phyloP scores from a whole-genome alignment of 352 stramenopile genomes.

The Plasmopara viticola region DNA sequence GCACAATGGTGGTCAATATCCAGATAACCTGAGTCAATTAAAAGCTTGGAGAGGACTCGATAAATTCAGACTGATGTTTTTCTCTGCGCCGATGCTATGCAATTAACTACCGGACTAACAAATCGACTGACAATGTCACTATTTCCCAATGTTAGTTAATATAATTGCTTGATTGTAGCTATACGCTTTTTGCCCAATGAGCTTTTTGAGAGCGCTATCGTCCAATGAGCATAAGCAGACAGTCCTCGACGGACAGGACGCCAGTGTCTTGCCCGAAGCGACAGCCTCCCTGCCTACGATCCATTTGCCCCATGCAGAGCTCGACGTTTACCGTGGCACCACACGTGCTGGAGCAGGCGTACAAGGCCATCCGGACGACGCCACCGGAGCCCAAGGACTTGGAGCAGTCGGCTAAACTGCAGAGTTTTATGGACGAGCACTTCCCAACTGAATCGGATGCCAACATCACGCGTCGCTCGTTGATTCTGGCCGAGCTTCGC shows the following conservation, averaged over 20 bases:
- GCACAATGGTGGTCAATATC: too few relatives aligned
- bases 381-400: conserved; percentile 76
- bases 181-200: too few relatives aligned
- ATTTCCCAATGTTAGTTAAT: too few relatives aligned
- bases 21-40: too few relatives aligned
- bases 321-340: conserved; percentile 57
- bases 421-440: conserved; percentile 72
- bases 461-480: conserved; percentile 81
- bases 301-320: conserved; percentile 41
- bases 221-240: conserved; percentile 17
- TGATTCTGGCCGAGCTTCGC: conserved; percentile 80
- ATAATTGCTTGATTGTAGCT: too few relatives aligned
- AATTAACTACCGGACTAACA: too few relatives aligned
- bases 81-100: too few relatives aligned
- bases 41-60: too few relatives aligned
- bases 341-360: conserved; percentile 81
- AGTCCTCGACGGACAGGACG: conserved; percentile 13
- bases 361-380: conserved; percentile 85
- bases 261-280: conserved; percentile 1
- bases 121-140: too few relatives aligned
- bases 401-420: conserved; percentile 76
- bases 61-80: too few relatives aligned
- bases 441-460: conserved; percentile 69
- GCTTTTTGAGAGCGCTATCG: conserved; percentile 2
- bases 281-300: neutral